Base-by-base conservation (phyloP, 176 grass and related monocot genomes). In the Eremochloa ophiuroides region DNA sequence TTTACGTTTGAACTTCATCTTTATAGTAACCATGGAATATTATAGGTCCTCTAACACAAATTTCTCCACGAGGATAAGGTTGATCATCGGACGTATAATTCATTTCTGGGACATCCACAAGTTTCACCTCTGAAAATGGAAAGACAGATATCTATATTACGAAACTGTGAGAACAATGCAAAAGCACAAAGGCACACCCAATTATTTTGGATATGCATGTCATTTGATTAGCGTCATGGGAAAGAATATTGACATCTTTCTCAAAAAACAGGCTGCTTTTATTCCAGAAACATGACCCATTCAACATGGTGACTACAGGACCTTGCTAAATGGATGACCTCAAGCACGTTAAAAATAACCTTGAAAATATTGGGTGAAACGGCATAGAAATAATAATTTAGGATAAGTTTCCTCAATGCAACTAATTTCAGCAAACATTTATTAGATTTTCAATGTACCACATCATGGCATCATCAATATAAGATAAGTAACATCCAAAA, bases 31-130 rank as follows among this genome's bases (percentile, higher is more conserved):
- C 90, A 62, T 14, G 82, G 55, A 98, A 99, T 81, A 98, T 66
- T 78, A 43, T 93, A 89, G 90, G 90, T 22, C 92, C 95, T 63
- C 95, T 87, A 48, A 89, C 92, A 89, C 95, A 98, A 91, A 98
- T 98, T 95, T 98, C 95, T 79, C 95, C 95, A 75, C 92, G 92
- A 65, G 92, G 86, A 91, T 93, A 86, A 68, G 92, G 95, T 76
- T 92, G 75, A 87, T 98, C 95, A 8, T 98, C 90, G 20, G 92
- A 89, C 17, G 88, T 91, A 82, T 98, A 98, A 79, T 91, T 98
- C 95, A 98, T 98, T 90, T 98, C 95, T 66, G 92, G 92, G 75
- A 94, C 95, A 91, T 98, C 90, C 59, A 86, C 90, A 80, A 98
- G 95, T 87, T 98, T 98, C 73, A 98, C 76, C 88, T 98, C 92